Evolutionary conservation across 2,329 filamentous ascomycete species (phyloP).

Genomic region (Talaromyces sp.): DNA sequence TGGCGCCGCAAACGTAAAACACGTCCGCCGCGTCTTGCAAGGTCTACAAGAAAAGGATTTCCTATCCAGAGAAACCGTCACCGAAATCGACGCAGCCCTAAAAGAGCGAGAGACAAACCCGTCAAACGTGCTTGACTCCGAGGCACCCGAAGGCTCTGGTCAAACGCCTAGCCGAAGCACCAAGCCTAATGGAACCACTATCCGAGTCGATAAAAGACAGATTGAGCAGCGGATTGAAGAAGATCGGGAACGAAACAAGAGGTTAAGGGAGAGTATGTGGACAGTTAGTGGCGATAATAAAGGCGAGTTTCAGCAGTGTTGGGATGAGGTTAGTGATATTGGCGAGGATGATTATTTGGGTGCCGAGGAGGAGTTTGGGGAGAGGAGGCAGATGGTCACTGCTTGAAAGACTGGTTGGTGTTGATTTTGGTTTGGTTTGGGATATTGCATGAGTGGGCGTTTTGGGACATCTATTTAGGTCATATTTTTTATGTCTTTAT

Average conservation of each 20-base stretch:
- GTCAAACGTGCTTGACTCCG: slow-evolving; percentile 56
- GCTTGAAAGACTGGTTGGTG: slow-evolving; percentile 14
- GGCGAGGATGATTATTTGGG: slow-evolving; percentile 81
- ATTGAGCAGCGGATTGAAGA: slow-evolving; percentile 97
- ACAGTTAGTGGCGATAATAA: slow-evolving; percentile 66
- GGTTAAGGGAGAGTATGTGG: slow-evolving; percentile 90
- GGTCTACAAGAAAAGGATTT: slow-evolving; percentile 69
- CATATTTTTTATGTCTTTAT: not conserved
- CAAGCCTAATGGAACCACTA: slow-evolving; percentile 36
- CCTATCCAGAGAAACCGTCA: slow-evolving; percentile 70
- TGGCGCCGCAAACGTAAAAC: slow-evolving; percentile 89
- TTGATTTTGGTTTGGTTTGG: not conserved
- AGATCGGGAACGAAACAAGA: slow-evolving; percentile 91
- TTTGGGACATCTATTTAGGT: not conserved
- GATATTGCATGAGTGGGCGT: slow-evolving; percentile 12
- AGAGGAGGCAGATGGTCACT: slow-evolving; percentile 50
- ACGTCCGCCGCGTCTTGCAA: slow-evolving; percentile 76
- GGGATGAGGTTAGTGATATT: slow-evolving; percentile 83
- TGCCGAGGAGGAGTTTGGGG: slow-evolving; percentile 69
- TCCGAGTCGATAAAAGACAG: slow-evolving; percentile 74
- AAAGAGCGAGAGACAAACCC: slow-evolving; percentile 71
- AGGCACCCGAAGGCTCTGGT: slow-evolving; percentile 34
- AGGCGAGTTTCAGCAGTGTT: slow-evolving; percentile 75
- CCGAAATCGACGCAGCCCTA: slow-evolving; percentile 78
- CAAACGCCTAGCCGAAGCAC: slow-evolving; percentile 29